Conservation (phyloP, 352 stramenopile species). For the Globisporangium ultimum region DNA sequence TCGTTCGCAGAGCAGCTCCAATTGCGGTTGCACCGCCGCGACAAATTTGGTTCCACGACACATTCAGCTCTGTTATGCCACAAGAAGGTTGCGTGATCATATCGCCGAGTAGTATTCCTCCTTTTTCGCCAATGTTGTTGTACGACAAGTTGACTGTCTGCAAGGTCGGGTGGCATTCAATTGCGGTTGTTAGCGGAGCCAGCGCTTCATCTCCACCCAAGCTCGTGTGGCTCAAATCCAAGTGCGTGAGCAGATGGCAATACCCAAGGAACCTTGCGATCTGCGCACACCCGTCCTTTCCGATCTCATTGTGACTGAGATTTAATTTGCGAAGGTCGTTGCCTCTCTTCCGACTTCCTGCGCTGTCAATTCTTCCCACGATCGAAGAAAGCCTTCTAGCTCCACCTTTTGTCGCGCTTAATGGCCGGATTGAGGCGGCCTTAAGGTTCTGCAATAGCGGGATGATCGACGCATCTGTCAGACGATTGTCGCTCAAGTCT, state of each 20-base stretch:
- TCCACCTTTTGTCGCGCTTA: not conserved
- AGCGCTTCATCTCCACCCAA: constrained; percentile 38
- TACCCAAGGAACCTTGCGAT: constrained; percentile 51
- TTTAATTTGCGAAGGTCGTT: constrained; percentile 56
- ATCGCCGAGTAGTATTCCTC: constrained; percentile 45
- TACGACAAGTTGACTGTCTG: constrained; percentile 59
- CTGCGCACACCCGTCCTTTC: constrained; percentile 42
- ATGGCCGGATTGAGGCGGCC: constrained; percentile 7
- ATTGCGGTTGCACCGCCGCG: constrained; percentile 44
- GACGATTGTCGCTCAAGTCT: constrained; percentile 63
- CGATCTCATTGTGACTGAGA: constrained; percentile 69
- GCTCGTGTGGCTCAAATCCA: constrained; percentile 62
- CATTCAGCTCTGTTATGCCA: constrained; percentile 41
- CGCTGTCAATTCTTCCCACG: constrained; percentile 4
- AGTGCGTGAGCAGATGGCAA: constrained; percentile 38
- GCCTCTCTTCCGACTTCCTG: constrained; percentile 9
- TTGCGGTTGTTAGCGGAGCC: constrained; percentile 41
- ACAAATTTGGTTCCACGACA: constrained; percentile 77
- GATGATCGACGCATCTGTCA: constrained; percentile 64
- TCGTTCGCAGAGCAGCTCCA: constrained; percentile 49
- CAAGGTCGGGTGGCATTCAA: constrained; percentile 48
- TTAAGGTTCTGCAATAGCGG: constrained; percentile 51
- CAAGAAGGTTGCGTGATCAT: constrained; percentile 60
- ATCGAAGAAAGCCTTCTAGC: constrained; percentile 3
- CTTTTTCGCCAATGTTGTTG: constrained; percentile 57